A percentile compares a stretch with the other conserved stretches of the same genome.
Evolutionary conservation across 2,329 filamentous ascomycete genomes (phyloP).

Genomic region (Geoglossum cookeanum): DNA sequence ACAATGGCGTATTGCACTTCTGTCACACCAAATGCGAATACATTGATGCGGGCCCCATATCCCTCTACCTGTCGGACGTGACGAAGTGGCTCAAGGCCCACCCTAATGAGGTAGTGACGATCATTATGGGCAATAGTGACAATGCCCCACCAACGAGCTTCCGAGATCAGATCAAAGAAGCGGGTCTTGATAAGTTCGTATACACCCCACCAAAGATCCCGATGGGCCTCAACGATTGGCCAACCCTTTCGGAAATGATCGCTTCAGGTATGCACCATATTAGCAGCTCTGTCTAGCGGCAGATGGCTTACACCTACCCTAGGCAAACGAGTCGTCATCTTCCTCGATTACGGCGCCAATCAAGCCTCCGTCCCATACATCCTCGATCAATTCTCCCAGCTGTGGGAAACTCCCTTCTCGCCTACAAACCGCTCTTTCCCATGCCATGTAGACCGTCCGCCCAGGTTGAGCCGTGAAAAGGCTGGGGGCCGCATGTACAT

Average conservation of each 20-base stretch:
- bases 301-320: conserved; percentile 9
- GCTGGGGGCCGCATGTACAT: conserved; percentile 52
- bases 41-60: conserved; percentile 61
- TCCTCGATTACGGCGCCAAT: conserved; percentile 72
- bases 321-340: conserved; percentile 55
- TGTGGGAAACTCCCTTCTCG: conserved; percentile 85
- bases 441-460: conserved; percentile 61
- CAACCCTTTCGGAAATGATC: conserved; percentile 62
- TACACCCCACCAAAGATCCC: conserved; percentile 55
- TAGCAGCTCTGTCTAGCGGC: neutral
- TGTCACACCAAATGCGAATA: conserved; percentile 75
- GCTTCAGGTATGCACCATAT: conserved; percentile 18
- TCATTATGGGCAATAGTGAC: conserved; percentile 71
- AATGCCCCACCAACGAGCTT: conserved; percentile 48
- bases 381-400: conserved; percentile 68
- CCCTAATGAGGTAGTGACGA: conserved; percentile 73
- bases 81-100: conserved; percentile 53
- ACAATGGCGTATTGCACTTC: conserved; percentile 46
- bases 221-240: conserved; percentile 62
- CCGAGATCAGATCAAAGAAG: conserved; percentile 45
- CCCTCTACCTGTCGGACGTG: conserved; percentile 51
- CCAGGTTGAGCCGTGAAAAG: conserved; percentile 34
- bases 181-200: conserved; percentile 52
- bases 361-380: conserved; percentile 65
- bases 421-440: conserved; percentile 51